These are phyloP conservation scores for Rhododendron kiyosumense DNA, from an alignment of 148 eudicot genomes.

Conservation along the genomic window DNA sequence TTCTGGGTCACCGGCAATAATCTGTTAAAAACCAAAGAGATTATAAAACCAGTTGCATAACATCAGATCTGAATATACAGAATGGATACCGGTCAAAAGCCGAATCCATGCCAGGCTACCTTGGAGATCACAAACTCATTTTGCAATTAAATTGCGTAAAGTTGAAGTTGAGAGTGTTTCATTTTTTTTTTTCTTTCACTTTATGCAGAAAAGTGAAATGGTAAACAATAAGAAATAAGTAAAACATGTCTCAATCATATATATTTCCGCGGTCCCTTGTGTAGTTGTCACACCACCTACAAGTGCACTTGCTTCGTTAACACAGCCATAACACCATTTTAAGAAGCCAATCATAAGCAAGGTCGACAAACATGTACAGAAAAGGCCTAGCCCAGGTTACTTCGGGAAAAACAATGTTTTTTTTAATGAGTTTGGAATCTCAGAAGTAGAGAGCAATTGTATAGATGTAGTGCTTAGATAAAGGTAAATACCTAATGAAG, in stretches of 20 bases:
- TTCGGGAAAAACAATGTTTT: neutral
- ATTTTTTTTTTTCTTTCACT: neutral
- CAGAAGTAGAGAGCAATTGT: neutral
- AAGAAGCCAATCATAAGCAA: neutral
- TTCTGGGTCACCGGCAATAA: slow-evolving; percentile 91
- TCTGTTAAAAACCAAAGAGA: slow-evolving; percentile 37
- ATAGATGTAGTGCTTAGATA: slow-evolving; percentile 8
- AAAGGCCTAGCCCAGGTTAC: neutral
- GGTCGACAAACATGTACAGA: neutral
- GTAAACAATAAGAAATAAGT: neutral
- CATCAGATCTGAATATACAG: neutral
- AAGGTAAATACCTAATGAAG: slow-evolving; percentile 7
- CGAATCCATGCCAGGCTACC: neutral
- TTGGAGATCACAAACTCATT: neutral
- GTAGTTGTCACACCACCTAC: neutral
- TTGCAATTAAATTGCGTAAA: neutral
- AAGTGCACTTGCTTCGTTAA: neutral
- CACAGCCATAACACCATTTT: neutral
- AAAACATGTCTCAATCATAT: neutral
- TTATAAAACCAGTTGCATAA: neutral
- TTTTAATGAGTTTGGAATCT: neutral
- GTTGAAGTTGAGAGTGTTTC: neutral
- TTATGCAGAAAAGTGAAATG: neutral
- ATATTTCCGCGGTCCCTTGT: neutral
- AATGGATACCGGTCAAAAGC: neutral